phyloP scores from a whole-genome alignment of 2,329 filamentous ascomycete species.

The Scedosporium apiospermum region DNA sequence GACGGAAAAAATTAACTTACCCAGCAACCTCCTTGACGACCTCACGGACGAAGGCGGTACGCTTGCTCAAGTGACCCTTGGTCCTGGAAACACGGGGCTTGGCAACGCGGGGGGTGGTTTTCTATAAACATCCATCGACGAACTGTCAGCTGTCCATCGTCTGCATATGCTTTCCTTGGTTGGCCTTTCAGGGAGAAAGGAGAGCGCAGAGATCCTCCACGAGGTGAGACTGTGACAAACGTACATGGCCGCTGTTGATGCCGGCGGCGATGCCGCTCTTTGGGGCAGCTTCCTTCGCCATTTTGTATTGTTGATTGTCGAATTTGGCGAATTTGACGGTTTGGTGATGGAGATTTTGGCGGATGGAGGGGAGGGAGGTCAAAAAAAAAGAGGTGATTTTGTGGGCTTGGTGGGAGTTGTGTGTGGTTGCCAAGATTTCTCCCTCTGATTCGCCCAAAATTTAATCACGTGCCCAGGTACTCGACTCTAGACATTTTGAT shows the following conservation, averaged over 20 bases:
- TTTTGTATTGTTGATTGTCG: conserved; percentile 25
- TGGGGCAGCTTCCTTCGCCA: conserved; percentile 51
- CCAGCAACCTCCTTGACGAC: conserved; percentile 98
- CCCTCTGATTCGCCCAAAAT: background rate
- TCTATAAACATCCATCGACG: conserved; percentile 43
- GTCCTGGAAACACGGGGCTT: conserved; percentile 74
- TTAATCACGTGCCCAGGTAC: too few species aligned
- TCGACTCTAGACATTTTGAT: background rate
- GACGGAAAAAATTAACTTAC: conserved; percentile 40
- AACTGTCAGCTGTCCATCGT: conserved; percentile 54
- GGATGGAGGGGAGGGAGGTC: conserved; percentile 7
- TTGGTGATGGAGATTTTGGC: conserved; percentile 17
- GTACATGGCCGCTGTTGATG: conserved; percentile 57
- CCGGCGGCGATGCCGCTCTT: conserved; percentile 51
- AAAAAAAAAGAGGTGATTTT: conserved; percentile 7
- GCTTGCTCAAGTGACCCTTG: conserved; percentile 96
- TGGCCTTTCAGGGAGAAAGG: conserved; percentile 10
- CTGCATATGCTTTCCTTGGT: conserved; percentile 24
- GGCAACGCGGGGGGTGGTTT: conserved; percentile 69
- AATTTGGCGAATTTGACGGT: conserved; percentile 20
- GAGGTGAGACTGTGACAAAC: conserved; percentile 55
- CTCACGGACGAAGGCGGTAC: conserved; percentile 92
- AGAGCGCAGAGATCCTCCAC: conserved; percentile 59
- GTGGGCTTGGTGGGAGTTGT: background rate
- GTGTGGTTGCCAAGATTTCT: background rate